Conservation (phyloP, 495 filamentous ascomycete genomes). For the Acidiella bohemica region DNA sequence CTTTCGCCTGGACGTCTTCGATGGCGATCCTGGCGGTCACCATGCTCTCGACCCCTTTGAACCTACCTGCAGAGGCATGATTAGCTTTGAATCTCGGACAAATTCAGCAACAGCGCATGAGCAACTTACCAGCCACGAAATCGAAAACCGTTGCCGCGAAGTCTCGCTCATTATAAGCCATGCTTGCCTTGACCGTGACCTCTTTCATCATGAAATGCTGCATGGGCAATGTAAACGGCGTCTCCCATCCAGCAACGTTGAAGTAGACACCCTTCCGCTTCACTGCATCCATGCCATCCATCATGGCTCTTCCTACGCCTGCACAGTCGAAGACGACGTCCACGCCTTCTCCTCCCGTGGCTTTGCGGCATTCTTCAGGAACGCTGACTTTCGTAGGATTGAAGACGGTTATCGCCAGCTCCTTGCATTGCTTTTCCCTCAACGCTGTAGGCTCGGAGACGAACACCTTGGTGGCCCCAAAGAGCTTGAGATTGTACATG, state of each 20-base stretch:
- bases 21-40: conserved; percentile 24
- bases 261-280: conserved; percentile 20
- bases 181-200: conserved; percentile 15
- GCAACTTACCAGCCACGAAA: conserved; percentile 21
- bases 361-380: conserved; percentile 16
- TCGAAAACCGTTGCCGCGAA: conserved; percentile 22
- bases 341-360: conserved; percentile 20
- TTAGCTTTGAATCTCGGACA: too few species aligned
- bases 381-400: conserved; percentile 21
- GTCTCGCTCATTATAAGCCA: conserved; percentile 23
- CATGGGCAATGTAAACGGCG: conserved; percentile 17
- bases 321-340: conserved; percentile 24
- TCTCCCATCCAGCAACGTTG: conserved; percentile 24
- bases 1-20: conserved; percentile 20
- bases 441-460: conserved; percentile 21
- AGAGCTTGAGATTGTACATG: conserved; percentile 12
- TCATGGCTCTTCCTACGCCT: conserved; percentile 15
- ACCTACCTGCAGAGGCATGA: too few species aligned
- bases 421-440: conserved; percentile 18
- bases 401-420: conserved; percentile 16
- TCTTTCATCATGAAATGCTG: conserved; percentile 22
- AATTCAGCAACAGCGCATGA: too few species aligned
- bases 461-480: conserved; percentile 14
- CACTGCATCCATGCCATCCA: conserved; percentile 21
- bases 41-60: conserved; percentile 24